Evolutionary conservation across 164 flowering plant genomes (phyloP).

Genomic region (Santalum album): DNA sequence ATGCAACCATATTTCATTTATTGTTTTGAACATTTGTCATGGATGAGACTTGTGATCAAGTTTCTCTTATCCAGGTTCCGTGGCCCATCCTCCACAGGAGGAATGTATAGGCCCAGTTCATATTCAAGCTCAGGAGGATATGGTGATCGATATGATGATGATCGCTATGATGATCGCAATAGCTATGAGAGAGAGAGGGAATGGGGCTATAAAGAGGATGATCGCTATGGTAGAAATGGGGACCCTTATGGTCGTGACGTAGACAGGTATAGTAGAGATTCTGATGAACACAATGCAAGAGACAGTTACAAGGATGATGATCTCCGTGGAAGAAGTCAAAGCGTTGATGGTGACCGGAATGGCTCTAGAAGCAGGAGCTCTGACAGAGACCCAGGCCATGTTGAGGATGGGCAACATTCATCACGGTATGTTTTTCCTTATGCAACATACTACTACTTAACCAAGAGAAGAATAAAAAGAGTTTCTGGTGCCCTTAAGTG

Average conservation of each 20-base stretch:
- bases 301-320: constrained; percentile 68
- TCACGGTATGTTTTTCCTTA: constrained; percentile 46
- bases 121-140: constrained; percentile 49
- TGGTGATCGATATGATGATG: constrained; percentile 63
- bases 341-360: constrained; percentile 49
- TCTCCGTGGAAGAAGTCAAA: constrained; percentile 53
- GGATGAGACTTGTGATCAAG: background rate
- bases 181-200: constrained; percentile 76
- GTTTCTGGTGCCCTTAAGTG: no score
- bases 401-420: constrained; percentile 77
- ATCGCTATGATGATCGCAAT: constrained; percentile 56
- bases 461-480: no score
- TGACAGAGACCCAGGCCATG: constrained; percentile 56
- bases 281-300: constrained; percentile 58
- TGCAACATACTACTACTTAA: background rate
- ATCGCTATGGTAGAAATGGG: constrained; percentile 50
- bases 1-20: no score
- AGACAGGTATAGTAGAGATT: constrained; percentile 56
- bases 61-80: constrained; percentile 42
- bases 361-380: constrained; percentile 67
- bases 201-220: constrained; percentile 63
- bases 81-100: constrained; percentile 46
- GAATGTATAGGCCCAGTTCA: constrained; percentile 67
- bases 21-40: background rate
- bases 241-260: constrained; percentile 58